These are phyloP conservation scores for Didymella keratinophila DNA, from an alignment of 2,329 filamentous ascomycete species.

Conservation along the genomic window DNA sequence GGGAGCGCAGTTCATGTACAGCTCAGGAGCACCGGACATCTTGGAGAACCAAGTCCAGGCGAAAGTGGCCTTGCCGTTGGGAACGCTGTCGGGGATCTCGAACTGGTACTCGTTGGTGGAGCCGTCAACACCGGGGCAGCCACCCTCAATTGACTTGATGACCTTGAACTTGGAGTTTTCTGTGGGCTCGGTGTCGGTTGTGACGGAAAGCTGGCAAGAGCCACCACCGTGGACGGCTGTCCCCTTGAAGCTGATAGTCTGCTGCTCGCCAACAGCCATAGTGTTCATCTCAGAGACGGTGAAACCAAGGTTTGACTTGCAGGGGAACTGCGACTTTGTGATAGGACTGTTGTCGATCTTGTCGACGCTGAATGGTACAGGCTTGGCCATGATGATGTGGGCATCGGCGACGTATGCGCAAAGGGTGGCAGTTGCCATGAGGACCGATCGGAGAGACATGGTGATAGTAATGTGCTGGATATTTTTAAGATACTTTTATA, in stretches of 20 bases:
- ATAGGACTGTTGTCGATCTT: slow-evolving; percentile 72
- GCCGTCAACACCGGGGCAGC: slow-evolving; percentile 72
- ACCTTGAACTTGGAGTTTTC: slow-evolving; percentile 77
- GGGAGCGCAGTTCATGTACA: slow-evolving; percentile 89
- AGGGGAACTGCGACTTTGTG: slow-evolving; percentile 72
- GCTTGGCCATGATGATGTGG: slow-evolving; percentile 77
- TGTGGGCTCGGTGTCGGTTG: slow-evolving; percentile 64
- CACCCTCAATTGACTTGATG: slow-evolving; percentile 86
- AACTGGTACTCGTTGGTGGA: slow-evolving; percentile 74
- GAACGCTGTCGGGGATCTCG: slow-evolving; percentile 74
- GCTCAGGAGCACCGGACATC: slow-evolving; percentile 78
- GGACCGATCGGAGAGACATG: slow-evolving; percentile 62
- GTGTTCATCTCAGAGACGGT: slow-evolving; percentile 43
- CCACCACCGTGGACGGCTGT: slow-evolving; percentile 86
- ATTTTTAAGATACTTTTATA: slow-evolving; percentile 31
- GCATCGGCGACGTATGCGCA: slow-evolving; percentile 61
- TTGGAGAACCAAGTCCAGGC: slow-evolving; percentile 96
- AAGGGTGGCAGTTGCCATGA: slow-evolving; percentile 54
- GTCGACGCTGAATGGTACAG: slow-evolving; percentile 66
- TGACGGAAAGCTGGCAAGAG: slow-evolving; percentile 85
- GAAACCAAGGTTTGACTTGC: slow-evolving; percentile 55
- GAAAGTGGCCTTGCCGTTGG: slow-evolving; percentile 78
- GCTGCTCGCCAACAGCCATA: slow-evolving; percentile 69
- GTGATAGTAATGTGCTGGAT: slow-evolving; percentile 41
- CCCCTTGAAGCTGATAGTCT: slow-evolving; percentile 72